Evolutionary conservation across 352 stramenopile species (phyloP), one percentile per base, ranked within the genome.

Genomic region (Pythium dissimile): DNA sequence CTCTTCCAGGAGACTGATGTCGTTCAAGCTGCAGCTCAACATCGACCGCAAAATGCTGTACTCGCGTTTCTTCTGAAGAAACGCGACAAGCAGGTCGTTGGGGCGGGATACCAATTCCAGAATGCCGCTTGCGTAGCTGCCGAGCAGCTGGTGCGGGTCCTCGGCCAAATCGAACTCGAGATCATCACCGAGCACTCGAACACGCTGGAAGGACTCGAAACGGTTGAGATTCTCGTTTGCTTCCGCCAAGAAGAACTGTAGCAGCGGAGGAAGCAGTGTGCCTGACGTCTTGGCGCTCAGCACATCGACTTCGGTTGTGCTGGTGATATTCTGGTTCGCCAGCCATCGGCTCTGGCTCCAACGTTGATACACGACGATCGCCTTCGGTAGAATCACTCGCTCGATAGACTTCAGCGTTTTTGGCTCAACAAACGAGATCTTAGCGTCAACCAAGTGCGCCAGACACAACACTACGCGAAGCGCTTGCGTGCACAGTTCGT

Each of bases 271-370:
- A 62, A 87, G 61, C 24, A 88, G 52, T 7, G 68, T 78, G 12
- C 72, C 75, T 0, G 73, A 86, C n/a, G 76, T 72, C 31, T 73
- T 78, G 3, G 69, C 62, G 8, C 53, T 62, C 27, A 65, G 44
- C 15, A 54, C 51, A 32, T 89, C 75, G 10, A 72, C 45, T 55
- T 86, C 80, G 1, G 72, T 76, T n/a, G 70, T 54, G 18, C 73
- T 72, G 13, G 65, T 64, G 38, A 88, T 78, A 18, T 81, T 77
- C 58, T 87, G 78, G 32, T 62, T 86, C 21, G 75, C 63, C 28
- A 92, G 50, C 73, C 74, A 86, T 27, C 71, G 67, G 49, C 74
- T 82, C n/a, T 88, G 63, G n/a, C 69, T 67, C 79, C 79, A 92
- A 24, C 75, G 77, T 62, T 88, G 81, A 52, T 89, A 89, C 16